Evolutionary conservation across 2,329 filamentous ascomycete species (phyloP).

Genomic region (Claviceps purpurea): DNA sequence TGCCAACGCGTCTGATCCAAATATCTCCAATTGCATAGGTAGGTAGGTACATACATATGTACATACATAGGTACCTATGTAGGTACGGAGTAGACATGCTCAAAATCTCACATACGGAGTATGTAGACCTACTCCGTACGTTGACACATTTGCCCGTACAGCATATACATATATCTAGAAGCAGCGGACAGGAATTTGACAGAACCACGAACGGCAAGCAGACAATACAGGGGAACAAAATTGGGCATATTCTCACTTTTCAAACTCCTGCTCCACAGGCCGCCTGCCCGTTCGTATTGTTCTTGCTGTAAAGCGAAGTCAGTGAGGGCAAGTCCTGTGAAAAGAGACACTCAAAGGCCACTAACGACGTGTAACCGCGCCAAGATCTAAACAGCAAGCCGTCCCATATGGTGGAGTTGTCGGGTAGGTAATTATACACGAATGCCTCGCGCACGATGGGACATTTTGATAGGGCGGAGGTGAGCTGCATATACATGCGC

Average conservation of each 20-base stretch:
- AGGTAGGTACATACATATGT: background rate
- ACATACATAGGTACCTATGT: too few species aligned
- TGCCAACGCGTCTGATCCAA: background rate
- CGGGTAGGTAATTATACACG: background rate
- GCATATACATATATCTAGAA: too few species aligned
- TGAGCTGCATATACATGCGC: background rate
- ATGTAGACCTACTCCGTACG: too few species aligned
- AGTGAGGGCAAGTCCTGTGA: background rate
- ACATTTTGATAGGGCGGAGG: background rate
- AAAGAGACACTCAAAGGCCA: background rate
- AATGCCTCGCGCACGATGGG: too few species aligned
- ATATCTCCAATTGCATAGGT: too few species aligned
- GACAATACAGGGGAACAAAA: background rate
- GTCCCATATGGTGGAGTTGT: background rate
- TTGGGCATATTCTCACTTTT: background rate
- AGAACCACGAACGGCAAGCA: background rate
- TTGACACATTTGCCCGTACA: background rate
- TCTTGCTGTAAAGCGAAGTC: background rate
- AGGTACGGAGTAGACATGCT: background rate
- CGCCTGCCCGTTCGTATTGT: background rate
- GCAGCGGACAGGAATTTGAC: background rate
- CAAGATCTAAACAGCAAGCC: background rate
- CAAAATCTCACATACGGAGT: background rate
- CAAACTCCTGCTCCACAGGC: background rate
- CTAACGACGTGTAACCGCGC: background rate